Evolutionary conservation across 2,329 filamentous ascomycete species (phyloP).

Genomic region (Fusarium algeriense): DNA sequence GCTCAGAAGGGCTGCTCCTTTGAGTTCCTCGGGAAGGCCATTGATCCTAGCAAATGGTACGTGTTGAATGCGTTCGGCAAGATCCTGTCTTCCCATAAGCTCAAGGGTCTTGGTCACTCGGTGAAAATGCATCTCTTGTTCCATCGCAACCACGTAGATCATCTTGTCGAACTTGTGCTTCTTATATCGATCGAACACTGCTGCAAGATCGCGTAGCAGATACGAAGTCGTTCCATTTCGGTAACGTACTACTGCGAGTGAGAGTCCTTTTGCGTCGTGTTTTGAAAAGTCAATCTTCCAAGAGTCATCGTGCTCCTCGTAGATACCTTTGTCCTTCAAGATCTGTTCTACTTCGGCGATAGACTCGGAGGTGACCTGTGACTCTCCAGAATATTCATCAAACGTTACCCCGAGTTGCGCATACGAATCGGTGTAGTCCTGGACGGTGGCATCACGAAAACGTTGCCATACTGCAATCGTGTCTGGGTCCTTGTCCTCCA

Average conservation of each 20-base stretch:
- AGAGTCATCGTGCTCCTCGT: constrained; percentile 74
- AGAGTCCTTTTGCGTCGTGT: constrained; percentile 78
- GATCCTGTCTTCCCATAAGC: constrained; percentile 52
- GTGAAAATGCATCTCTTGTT: constrained; percentile 78
- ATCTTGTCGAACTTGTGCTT: constrained; percentile 78
- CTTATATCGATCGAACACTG: constrained; percentile 72
- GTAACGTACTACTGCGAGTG: constrained; percentile 74
- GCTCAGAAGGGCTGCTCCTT: constrained; percentile 30
- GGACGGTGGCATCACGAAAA: constrained; percentile 66
- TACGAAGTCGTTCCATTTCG: constrained; percentile 60
- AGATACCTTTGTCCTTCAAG: constrained; percentile 70
- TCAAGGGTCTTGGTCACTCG: constrained; percentile 73
- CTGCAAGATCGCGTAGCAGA: constrained; percentile 78
- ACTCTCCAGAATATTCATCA: constrained; percentile 75
- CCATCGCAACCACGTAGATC: constrained; percentile 81
- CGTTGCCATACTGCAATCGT: constrained; percentile 66
- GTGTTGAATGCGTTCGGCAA: constrained; percentile 52
- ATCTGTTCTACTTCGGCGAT: constrained; percentile 70
- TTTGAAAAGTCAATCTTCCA: constrained; percentile 78
- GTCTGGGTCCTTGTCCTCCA: constrained; percentile 68
- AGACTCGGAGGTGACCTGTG: constrained; percentile 63
- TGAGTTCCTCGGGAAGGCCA: constrained; percentile 27
- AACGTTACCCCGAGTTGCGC: constrained; percentile 67
- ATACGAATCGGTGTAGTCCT: constrained; percentile 66
- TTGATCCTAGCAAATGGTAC: constrained; percentile 68